Evolutionary conservation across 73 alveolate species (phyloP).

Genomic region (Halteria grandinella): DNA sequence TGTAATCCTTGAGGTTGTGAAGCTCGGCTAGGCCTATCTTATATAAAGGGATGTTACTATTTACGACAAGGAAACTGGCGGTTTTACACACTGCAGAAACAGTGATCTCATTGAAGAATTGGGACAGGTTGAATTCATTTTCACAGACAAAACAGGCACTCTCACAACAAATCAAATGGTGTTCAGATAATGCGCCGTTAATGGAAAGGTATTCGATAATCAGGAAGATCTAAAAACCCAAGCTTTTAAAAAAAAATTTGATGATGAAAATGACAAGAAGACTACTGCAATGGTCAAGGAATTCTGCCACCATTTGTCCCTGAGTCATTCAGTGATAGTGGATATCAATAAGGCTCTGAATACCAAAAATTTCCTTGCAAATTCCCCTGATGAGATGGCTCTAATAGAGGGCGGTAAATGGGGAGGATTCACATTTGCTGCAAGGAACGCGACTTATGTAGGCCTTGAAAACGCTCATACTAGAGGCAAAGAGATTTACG

Average conservation of each 20-base stretch:
- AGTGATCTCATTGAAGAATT: slow-evolving; percentile 91
- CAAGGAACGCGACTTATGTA: slow-evolving; percentile 9
- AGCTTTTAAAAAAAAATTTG: background rate
- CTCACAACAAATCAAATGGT: slow-evolving; percentile 88
- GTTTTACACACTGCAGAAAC: slow-evolving; percentile 81
- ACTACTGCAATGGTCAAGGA: slow-evolving; percentile 65
- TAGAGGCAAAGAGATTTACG: slow-evolving; percentile 52
- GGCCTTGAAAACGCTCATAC: slow-evolving; percentile 55
- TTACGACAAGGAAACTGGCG: slow-evolving; percentile 50
- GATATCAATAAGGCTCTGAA: slow-evolving; percentile 65
- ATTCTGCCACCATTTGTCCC: slow-evolving; percentile 67
- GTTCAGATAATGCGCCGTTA: slow-evolving; percentile 79
- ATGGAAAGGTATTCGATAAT: slow-evolving; percentile 18
- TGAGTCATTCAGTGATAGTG: slow-evolving; percentile 87
- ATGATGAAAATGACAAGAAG: slow-evolving; percentile 4
- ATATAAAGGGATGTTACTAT: slow-evolving; percentile 66
- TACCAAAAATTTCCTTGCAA: slow-evolving; percentile 53
- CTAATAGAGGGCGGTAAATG: slow-evolving; percentile 75
- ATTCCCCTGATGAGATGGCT: slow-evolving; percentile 89
- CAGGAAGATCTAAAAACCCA: slow-evolving; percentile 12
- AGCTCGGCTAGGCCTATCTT: slow-evolving; percentile 76
- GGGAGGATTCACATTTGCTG: slow-evolving; percentile 56
- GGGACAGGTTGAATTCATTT: slow-evolving; percentile 89
- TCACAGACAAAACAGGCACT: slow-evolving; percentile 95
- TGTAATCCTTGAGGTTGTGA: slow-evolving; percentile 88